phyloP scores from a whole-genome alignment of 352 stramenopile species.

The Globisporangium parvum region DNA sequence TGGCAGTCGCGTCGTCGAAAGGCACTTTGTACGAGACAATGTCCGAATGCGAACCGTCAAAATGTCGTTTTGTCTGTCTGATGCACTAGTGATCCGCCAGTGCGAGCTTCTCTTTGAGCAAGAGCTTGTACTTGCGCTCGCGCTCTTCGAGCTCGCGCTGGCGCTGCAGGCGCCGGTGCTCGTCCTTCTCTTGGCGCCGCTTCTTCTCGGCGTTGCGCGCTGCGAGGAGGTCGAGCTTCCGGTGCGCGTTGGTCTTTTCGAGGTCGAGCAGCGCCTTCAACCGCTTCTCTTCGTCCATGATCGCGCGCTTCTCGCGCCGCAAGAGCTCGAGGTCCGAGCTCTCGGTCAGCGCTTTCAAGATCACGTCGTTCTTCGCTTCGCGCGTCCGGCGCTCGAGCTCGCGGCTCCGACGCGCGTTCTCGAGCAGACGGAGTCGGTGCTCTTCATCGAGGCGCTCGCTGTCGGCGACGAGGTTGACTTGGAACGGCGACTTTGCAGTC shows the following conservation, averaged over 20 bases:
- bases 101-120: constrained; percentile 81
- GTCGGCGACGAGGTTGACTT: constrained; percentile 92
- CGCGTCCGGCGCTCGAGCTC: constrained; percentile 73
- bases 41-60: neutral
- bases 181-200: constrained; percentile 85
- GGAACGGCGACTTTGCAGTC: constrained; percentile 87
- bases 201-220: constrained; percentile 89
- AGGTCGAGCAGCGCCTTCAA: constrained; percentile 91
- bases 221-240: constrained; percentile 88
- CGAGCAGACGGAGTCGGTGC: constrained; percentile 69
- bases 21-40: constrained; percentile 2
- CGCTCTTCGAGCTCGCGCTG: constrained; percentile 59
- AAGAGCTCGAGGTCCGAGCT: constrained; percentile 89
- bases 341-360: constrained; percentile 88
- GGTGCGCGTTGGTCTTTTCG: constrained; percentile 91
- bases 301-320: constrained; percentile 90
- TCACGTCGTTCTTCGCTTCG: constrained; percentile 91
- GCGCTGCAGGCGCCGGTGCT: constrained; percentile 68
- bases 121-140: constrained; percentile 57
- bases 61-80: constrained; percentile 2
- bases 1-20: neutral
- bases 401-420: constrained; percentile 54
- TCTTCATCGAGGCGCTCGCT: constrained; percentile 92
- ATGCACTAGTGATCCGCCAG: constrained; percentile 33
- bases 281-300: constrained; percentile 92